Percentiles rank a stretch among this genome's conserved stretches.
These are phyloP conservation scores for Peronospora belbahrii DNA, from an alignment of 352 stramenopile species.

Conservation along the genomic window DNA sequence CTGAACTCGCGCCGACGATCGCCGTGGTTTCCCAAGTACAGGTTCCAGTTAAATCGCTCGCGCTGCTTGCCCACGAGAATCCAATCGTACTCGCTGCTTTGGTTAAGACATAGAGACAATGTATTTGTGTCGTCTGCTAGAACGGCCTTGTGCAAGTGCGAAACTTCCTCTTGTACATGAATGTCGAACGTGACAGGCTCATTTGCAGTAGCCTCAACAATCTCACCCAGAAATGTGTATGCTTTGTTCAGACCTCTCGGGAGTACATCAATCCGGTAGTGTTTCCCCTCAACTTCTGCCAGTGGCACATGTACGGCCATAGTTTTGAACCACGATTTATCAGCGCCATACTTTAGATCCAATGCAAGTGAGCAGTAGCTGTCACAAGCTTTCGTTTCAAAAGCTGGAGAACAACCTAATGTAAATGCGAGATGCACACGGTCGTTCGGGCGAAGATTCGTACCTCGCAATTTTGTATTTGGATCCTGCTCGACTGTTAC, in stretches of 20 bases:
- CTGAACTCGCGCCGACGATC: slow-evolving; percentile 21
- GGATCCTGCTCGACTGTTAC: slow-evolving; percentile 27
- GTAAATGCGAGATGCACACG: slow-evolving; percentile 37
- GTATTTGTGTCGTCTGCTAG: background rate
- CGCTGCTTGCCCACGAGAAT: slow-evolving; percentile 56
- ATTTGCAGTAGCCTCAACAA: slow-evolving; percentile 13
- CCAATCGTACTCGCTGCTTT: slow-evolving; percentile 52
- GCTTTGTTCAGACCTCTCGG: slow-evolving; percentile 10
- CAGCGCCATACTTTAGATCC: slow-evolving; percentile 7
- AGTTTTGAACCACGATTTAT: slow-evolving; percentile 12
- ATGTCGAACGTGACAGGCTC: slow-evolving; percentile 50
- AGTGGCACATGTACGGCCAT: slow-evolving; percentile 27
- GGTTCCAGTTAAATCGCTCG: slow-evolving; percentile 35
- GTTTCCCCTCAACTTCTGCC: slow-evolving; percentile 16
- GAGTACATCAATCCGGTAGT: slow-evolving; percentile 38
- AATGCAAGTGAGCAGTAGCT: slow-evolving; percentile 16
- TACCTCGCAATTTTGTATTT: slow-evolving; percentile 27
- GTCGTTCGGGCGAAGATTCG: slow-evolving; percentile 25
- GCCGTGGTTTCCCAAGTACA: background rate
- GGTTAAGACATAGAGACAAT: slow-evolving; percentile 44
- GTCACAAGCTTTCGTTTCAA: slow-evolving; percentile 6
- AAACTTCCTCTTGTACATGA: slow-evolving; percentile 23
- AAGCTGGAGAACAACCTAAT: slow-evolving; percentile 11
- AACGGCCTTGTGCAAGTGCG: slow-evolving; percentile 2
- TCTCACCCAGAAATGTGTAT: slow-evolving; percentile 1